phyloP scores from a whole-genome alignment of 1,284 basidiomycete species.

The Hemileia vastatrix region DNA sequence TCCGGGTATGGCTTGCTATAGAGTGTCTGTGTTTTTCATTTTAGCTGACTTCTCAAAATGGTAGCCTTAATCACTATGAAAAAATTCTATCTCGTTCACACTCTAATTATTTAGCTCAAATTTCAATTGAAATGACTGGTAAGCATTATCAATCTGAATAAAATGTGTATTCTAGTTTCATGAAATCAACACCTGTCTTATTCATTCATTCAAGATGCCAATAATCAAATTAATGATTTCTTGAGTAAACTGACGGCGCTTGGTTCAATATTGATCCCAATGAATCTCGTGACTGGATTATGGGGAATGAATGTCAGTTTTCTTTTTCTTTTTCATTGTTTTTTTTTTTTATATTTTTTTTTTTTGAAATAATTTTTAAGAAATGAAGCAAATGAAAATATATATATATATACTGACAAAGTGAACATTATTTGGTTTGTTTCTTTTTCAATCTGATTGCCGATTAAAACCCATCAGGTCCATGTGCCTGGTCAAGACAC shows the following conservation, averaged over 20 bases:
- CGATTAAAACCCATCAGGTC: too few species aligned
- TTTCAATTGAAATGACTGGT: conserved; percentile 80
- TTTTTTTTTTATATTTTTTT: not conserved
- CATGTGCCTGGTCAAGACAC: conserved; percentile 74
- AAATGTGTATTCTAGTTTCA: too few species aligned
- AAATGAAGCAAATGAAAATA: too few species aligned
- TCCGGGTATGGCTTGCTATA: conserved; percentile 35
- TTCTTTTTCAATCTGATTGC: too few species aligned
- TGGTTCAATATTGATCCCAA: conserved; percentile 80
- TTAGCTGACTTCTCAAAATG: not conserved
- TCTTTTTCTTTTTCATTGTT: not conserved
- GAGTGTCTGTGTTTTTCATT: not conserved
- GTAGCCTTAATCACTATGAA: conserved; percentile 80
- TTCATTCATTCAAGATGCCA: conserved; percentile 66
- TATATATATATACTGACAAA: too few species aligned
- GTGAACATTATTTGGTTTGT: too few species aligned
- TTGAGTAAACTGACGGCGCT: conserved; percentile 96
- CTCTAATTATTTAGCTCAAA: conserved; percentile 98
- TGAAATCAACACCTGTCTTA: too few species aligned
- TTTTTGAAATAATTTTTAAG: not conserved
- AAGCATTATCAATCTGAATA: too few species aligned
- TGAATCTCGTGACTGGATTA: conserved; percentile 52
- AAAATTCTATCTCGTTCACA: conserved; percentile 97
- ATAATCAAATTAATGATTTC: conserved; percentile 99
- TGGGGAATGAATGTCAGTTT: conserved; percentile 72